These are phyloP conservation scores for Lactarius quietus DNA, from an alignment of 768 basidiomycete species.

Conservation along the genomic window DNA sequence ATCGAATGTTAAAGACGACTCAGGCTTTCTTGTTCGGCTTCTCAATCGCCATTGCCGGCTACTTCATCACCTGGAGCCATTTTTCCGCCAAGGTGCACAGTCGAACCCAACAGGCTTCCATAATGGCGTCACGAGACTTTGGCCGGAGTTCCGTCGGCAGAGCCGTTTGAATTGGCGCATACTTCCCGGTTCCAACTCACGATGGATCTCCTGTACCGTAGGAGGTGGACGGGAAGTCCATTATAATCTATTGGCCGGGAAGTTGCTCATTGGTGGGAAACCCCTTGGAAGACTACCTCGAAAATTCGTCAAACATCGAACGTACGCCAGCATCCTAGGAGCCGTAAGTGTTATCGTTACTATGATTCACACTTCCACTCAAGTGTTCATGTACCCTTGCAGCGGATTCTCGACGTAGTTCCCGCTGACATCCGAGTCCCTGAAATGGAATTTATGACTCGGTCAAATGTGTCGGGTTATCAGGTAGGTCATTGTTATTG, in stretches of 20 bases:
- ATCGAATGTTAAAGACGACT: not conserved
- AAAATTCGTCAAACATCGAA: not conserved
- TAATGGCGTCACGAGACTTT: not conserved
- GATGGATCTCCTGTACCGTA: constrained; percentile 7
- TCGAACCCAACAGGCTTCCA: not conserved
- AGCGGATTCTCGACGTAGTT: constrained; percentile 6
- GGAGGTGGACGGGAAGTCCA: constrained; percentile 7
- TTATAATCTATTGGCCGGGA: constrained; percentile 1
- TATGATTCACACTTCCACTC: not conserved
- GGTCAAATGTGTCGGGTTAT: not conserved
- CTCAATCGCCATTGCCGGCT: not conserved
- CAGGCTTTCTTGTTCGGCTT: not conserved
- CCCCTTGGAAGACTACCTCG: constrained; percentile 3
- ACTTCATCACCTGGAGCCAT: constrained; percentile 1
- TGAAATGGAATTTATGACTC: constrained; percentile 15
- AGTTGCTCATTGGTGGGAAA: constrained; percentile 2
- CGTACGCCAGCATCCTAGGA: constrained; percentile 4
- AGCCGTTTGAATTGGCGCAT: constrained; percentile 7
- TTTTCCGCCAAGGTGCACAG: not conserved
- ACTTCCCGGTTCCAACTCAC: constrained; percentile 10
- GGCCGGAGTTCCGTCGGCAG: constrained; percentile 3
- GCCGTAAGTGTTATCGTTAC: not conserved
- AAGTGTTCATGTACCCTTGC: not conserved
- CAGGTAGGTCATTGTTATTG: not conserved
- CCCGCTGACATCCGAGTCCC: constrained; percentile 1